phyloP scores from a whole-genome alignment of 306 rosid genomes.

The Glycine tomentella region DNA sequence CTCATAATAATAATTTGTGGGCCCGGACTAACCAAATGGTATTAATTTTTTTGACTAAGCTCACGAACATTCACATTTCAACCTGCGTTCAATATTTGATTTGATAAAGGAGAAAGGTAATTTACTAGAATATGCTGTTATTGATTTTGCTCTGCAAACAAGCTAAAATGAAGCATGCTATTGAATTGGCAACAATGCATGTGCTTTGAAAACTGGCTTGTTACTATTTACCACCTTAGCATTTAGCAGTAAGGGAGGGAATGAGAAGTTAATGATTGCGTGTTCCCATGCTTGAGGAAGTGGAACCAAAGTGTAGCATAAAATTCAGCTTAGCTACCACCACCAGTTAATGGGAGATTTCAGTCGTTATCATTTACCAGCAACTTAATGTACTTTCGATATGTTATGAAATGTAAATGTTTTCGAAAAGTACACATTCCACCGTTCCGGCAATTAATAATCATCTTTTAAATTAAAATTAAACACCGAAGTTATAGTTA shows the following conservation, averaged over 20 bases:
- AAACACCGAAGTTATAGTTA: not conserved
- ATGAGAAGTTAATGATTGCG: not conserved
- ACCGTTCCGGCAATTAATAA: not conserved
- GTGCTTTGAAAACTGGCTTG: slow-evolving; percentile 4
- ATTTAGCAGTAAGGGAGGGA: not conserved
- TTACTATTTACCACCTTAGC: slow-evolving; percentile 5
- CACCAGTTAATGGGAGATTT: not conserved
- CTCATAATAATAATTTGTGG: not conserved
- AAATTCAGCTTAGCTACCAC: not conserved
- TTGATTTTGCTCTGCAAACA: slow-evolving; percentile 32
- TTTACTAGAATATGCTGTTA: too few relatives aligned
- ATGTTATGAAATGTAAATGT: not conserved
- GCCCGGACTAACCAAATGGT: not conserved
- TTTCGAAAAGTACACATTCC: not conserved
- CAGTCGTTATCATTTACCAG: slow-evolving; percentile 8
- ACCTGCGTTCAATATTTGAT: too few relatives aligned
- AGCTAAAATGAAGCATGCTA: too few relatives aligned
- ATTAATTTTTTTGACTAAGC: not conserved
- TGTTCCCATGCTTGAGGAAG: slow-evolving; percentile 30
- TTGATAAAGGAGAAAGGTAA: too few relatives aligned
- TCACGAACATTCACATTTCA: too few relatives aligned
- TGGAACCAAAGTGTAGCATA: slow-evolving; percentile 15
- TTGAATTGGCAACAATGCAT: too few relatives aligned
- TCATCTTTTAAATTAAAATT: not conserved
- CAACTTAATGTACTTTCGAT: not conserved